phyloP scores from a whole-genome alignment of 805 yeast genomes.

The Candida qinlingensis region DNA sequence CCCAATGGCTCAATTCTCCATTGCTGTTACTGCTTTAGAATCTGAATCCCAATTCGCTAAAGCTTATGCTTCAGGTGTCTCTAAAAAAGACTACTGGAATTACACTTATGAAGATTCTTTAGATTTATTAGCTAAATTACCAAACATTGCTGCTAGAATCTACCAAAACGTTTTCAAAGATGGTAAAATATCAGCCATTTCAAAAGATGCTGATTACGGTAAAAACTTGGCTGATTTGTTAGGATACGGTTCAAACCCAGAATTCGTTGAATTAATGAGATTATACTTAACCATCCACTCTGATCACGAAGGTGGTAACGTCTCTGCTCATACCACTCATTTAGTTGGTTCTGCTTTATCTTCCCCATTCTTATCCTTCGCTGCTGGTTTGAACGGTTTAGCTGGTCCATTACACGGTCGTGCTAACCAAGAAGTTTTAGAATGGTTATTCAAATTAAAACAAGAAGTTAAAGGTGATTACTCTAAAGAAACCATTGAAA shows the following conservation, averaged over 20 bases:
- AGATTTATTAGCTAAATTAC: constrained; percentile 76
- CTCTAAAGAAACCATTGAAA: constrained; percentile 63
- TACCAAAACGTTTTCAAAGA: constrained; percentile 82
- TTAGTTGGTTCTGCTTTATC: constrained; percentile 79
- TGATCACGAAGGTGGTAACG: constrained; percentile 90
- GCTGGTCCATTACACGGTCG: constrained; percentile 89
- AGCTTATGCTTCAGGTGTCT: constrained; percentile 80
- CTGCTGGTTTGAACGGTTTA: constrained; percentile 80
- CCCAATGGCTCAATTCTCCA: constrained; percentile 88
- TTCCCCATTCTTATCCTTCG: constrained; percentile 70
- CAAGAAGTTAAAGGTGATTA: constrained; percentile 56
- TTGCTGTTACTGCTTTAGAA: constrained; percentile 78
- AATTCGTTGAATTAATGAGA: constrained; percentile 75
- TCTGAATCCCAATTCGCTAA: constrained; percentile 78
- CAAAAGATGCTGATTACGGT: constrained; percentile 58
- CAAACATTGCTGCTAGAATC: constrained; percentile 75
- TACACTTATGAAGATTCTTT: constrained; percentile 77
- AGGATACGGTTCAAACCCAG: constrained; percentile 54
- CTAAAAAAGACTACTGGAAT: constrained; percentile 81
- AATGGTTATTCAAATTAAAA: constrained; percentile 70
- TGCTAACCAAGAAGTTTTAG: constrained; percentile 83
- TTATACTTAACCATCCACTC: constrained; percentile 77
- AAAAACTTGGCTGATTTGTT: constrained; percentile 55
- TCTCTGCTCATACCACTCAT: constrained; percentile 83
- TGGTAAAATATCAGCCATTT: constrained; percentile 56